These are phyloP conservation scores for Sicyos edulis DNA, from an alignment of 306 rosid genomes.

Conservation along the genomic window DNA sequence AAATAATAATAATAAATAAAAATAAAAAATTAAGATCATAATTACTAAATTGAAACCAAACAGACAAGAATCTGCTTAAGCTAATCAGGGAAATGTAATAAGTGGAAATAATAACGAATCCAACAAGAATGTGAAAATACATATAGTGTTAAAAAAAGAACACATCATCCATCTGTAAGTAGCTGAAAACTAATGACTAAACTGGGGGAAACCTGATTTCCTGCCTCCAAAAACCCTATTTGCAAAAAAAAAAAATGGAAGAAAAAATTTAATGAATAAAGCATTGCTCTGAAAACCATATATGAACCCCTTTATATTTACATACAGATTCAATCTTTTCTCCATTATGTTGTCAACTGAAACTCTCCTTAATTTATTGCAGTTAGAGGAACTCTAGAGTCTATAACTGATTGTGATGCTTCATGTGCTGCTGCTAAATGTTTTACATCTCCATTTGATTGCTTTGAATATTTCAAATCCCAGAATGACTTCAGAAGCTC, in stretches of 20 bases:
- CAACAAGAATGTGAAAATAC: background rate
- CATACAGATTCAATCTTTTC: constrained; percentile 28
- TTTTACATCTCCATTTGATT: constrained; percentile 80
- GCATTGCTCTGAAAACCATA: constrained; percentile 19
- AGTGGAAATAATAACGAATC: too few species aligned
- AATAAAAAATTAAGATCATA: background rate
- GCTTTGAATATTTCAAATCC: constrained; percentile 70
- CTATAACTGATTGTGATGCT: constrained; percentile 75
- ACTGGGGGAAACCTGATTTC: constrained; percentile 1
- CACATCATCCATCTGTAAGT: background rate
- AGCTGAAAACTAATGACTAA: background rate
- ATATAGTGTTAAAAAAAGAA: background rate
- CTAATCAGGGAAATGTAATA: background rate
- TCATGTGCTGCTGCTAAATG: constrained; percentile 57
- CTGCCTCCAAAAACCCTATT: background rate
- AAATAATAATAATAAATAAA: background rate
- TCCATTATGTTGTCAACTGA: background rate
- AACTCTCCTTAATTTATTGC: constrained; percentile 59
- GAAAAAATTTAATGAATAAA: constrained; percentile 1
- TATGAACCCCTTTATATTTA: constrained; percentile 46
- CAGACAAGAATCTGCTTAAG: background rate
- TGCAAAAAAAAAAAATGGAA: background rate
- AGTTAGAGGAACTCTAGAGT: constrained; percentile 94
- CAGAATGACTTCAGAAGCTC: constrained; percentile 78
- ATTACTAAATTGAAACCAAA: background rate